Conservation (phyloP, 192 early-diverging fungal species). For the Chytriomyces confervae region DNA sequence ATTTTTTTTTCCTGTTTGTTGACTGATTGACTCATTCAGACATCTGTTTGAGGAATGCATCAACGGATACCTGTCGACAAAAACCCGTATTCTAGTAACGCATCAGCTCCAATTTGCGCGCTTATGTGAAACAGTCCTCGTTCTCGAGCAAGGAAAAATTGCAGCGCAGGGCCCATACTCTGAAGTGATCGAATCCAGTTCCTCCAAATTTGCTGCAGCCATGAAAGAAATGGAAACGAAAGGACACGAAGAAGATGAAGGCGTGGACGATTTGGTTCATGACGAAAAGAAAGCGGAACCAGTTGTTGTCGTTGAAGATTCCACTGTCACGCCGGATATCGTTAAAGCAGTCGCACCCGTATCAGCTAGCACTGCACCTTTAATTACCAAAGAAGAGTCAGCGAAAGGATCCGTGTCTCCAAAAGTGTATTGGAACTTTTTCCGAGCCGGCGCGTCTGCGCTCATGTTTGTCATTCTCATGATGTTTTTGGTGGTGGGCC, state of each 20-base stretch:
- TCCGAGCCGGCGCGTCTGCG: constrained; percentile 42
- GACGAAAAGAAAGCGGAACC: constrained; percentile 14
- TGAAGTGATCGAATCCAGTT: constrained; percentile 12
- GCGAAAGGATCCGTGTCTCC: constrained; percentile 46
- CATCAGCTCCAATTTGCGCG: constrained; percentile 39
- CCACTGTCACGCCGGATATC: neutral
- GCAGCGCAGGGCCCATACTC: constrained; percentile 24
- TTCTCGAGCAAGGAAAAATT: constrained; percentile 37
- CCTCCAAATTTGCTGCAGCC: constrained; percentile 14
- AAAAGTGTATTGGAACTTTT: constrained; percentile 48
- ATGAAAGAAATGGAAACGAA: constrained; percentile 12
- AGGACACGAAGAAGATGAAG: neutral
- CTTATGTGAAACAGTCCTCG: neutral
- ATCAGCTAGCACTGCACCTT: neutral
- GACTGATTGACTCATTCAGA: neutral
- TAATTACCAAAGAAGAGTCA: constrained; percentile 25
- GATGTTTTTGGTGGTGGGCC: constrained; percentile 48
- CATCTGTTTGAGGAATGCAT: constrained; percentile 56
- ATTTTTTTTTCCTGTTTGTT: too few relatives aligned
- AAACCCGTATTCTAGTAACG: constrained; percentile 31
- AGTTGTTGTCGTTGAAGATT: neutral
- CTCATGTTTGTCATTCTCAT: constrained; percentile 32
- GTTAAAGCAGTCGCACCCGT: neutral
- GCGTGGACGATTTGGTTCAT: constrained; percentile 6
- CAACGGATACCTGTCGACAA: constrained; percentile 39